Evolutionary conservation across 1,284 basidiomycete genomes (phyloP).

Genomic region (Rhizoctonia solani): DNA sequence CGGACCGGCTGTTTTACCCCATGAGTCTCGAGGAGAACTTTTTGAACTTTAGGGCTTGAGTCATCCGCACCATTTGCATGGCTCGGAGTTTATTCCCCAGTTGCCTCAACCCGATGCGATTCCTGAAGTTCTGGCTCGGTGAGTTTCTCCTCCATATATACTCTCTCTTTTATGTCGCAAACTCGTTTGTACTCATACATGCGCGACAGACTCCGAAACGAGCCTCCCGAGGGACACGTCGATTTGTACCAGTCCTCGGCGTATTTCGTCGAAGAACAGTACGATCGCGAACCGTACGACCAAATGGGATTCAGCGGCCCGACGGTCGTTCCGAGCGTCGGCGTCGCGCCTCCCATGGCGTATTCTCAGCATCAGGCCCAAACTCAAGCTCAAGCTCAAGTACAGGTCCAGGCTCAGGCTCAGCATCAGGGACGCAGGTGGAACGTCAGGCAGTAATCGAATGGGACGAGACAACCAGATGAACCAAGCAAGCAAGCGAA

Average conservation of each 20-base stretch:
- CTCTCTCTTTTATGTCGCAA: too few relatives aligned
- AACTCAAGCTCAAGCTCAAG: too few relatives aligned
- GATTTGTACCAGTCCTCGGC: slow-evolving; percentile 29
- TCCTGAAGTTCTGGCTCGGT: slow-evolving; percentile 11
- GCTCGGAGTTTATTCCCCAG: slow-evolving; percentile 29
- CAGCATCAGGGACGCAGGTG: too few relatives aligned
- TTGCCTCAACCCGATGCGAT: slow-evolving; percentile 27
- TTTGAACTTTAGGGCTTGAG: slow-evolving; percentile 8
- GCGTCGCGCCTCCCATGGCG: slow-evolving; percentile 6
- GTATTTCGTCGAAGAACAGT: slow-evolving; percentile 31
- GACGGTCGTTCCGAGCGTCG: slow-evolving; percentile 2
- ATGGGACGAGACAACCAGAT: too few relatives aligned
- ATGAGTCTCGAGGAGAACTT: slow-evolving; percentile 30
- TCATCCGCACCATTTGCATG: slow-evolving; percentile 17
- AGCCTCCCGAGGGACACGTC: slow-evolving; percentile 27
- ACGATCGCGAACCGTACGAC: slow-evolving; percentile 31
- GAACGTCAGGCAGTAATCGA: too few relatives aligned
- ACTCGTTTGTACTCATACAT: too few relatives aligned
- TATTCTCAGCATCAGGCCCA: background rate
- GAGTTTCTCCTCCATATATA: too few relatives aligned
- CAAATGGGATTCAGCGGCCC: slow-evolving; percentile 29
- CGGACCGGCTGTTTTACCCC: slow-evolving; percentile 24
- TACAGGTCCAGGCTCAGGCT: too few relatives aligned
- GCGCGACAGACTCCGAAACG: too few relatives aligned
- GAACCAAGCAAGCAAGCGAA: too few relatives aligned